Conservation (phyloP, 116 monocot species). For the Thalassia testudinum region DNA sequence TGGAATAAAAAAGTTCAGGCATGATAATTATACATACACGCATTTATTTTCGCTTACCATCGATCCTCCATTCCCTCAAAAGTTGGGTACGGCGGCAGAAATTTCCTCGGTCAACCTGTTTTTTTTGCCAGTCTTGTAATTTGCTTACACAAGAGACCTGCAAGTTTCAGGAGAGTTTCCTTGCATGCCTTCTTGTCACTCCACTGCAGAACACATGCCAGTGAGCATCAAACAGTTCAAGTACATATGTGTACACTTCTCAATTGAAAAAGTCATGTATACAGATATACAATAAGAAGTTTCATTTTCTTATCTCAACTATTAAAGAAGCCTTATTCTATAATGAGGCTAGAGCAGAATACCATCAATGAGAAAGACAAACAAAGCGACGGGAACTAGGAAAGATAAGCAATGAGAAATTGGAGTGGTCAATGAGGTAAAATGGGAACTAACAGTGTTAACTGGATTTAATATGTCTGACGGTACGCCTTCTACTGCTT, state of each 20-base stretch:
- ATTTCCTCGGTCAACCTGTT: constrained; percentile 60
- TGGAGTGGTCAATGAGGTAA: too few species aligned
- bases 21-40: background rate
- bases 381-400: background rate
- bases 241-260: background rate
- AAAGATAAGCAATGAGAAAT: background rate
- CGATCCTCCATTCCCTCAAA: constrained; percentile 11
- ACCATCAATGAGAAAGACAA: background rate
- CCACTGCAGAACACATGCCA: constrained; percentile 68
- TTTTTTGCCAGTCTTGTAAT: constrained; percentile 62
- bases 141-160: constrained; percentile 56
- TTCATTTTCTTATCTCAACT: background rate
- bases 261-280: background rate
- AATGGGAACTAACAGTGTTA: constrained; percentile 34
- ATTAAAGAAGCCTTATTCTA: too few species aligned
- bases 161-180: constrained; percentile 75
- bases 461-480: constrained; percentile 59
- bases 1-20: background rate
- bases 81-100: constrained; percentile 59
- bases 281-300: constrained; percentile 1
- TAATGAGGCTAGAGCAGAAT: too few species aligned
- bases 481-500: constrained; percentile 45
- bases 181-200: constrained; percentile 40
- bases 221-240: too few species aligned
- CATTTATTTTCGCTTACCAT: too few species aligned